A percentile compares a stretch with the other conserved stretches of the same genome.
Evolutionary conservation across 176 grass and related monocot genomes (phyloP).

Genomic region (Oryza australiensis): DNA sequence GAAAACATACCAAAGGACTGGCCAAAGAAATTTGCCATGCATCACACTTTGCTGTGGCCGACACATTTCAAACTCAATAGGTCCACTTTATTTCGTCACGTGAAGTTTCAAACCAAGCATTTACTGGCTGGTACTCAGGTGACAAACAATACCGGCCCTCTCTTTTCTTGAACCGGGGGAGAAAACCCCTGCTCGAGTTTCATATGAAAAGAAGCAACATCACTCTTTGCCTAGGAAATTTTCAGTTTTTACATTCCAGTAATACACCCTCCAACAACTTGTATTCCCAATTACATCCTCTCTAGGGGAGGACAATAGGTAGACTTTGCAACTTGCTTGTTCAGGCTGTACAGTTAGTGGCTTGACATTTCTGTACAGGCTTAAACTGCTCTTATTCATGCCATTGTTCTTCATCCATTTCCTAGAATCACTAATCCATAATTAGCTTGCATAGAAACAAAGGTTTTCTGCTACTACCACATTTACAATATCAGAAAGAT

Average conservation of each 20-base stretch:
- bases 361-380: too few relatives aligned
- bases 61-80: not conserved
- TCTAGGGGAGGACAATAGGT: not conserved
- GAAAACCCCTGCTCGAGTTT: not conserved
- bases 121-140: slow-evolving; percentile 11
- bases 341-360: not conserved
- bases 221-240: not conserved
- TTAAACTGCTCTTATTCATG: not conserved
- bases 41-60: not conserved
- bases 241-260: not conserved
- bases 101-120: not conserved
- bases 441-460: too few relatives aligned
- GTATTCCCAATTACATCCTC: not conserved
- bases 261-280: not conserved
- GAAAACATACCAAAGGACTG: not conserved
- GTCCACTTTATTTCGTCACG: not conserved
- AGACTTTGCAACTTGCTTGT: not conserved
- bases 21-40: slow-evolving; percentile 6
- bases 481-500: not conserved
- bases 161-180: not conserved
- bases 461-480: not conserved
- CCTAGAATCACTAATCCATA: too few relatives aligned
- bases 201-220: not conserved
- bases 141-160: not conserved
- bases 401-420: not conserved